Conservation (phyloP, 192 early-diverging fungal species). For the Lobosporangium transversale region DNA sequence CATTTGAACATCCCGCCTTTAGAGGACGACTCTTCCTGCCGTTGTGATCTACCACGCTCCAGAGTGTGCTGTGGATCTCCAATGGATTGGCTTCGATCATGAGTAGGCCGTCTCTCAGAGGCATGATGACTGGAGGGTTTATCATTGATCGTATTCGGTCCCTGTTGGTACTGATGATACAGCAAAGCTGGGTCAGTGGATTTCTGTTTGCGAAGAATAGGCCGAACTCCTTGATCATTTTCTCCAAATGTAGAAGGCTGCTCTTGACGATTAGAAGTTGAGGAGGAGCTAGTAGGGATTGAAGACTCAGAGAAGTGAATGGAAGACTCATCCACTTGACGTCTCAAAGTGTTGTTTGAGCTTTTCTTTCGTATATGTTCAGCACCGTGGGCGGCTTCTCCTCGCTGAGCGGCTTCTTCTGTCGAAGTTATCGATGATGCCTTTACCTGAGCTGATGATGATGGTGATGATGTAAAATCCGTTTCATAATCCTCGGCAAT, state of each 20-base stretch:
- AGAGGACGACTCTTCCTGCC: constrained; percentile 18
- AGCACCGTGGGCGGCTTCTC: background rate
- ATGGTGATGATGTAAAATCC: background rate
- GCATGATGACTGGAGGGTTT: constrained; percentile 25
- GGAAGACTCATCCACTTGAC: background rate
- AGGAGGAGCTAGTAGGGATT: constrained; percentile 9
- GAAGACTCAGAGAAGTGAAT: constrained; percentile 20
- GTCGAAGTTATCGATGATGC: background rate
- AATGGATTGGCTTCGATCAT: constrained; percentile 11
- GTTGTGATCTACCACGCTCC: constrained; percentile 31
- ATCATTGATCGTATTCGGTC: background rate
- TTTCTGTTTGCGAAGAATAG: constrained; percentile 31
- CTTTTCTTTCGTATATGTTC: constrained; percentile 21
- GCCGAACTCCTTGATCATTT: background rate
- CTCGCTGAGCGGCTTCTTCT: background rate
- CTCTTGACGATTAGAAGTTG: background rate
- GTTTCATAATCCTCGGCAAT: constrained; percentile 34
- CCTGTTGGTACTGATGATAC: constrained; percentile 40
- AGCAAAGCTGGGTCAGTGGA: constrained; percentile 34
- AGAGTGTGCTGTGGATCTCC: constrained; percentile 9
- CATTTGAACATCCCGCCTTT: constrained; percentile 34
- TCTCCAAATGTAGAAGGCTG: background rate
- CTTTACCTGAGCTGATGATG: background rate
- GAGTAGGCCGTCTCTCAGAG: constrained; percentile 32
- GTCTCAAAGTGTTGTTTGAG: constrained; percentile 19